These are phyloP conservation scores for Fraxinus platypoda DNA, from an alignment of 305 asterid genomes.

Conservation along the genomic window DNA sequence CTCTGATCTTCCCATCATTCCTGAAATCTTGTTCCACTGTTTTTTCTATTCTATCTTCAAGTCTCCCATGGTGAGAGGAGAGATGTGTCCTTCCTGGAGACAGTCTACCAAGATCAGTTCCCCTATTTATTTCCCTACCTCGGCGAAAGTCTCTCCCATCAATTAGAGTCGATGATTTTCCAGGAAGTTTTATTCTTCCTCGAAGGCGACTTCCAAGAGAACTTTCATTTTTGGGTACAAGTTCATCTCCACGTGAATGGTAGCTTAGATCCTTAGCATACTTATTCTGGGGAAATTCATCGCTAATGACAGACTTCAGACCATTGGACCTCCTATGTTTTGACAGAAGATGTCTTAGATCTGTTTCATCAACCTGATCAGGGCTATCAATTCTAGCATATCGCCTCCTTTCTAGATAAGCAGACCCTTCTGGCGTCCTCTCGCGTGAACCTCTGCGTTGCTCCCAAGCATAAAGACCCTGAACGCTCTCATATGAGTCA, in stretches of 20 bases:
- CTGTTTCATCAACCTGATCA: conserved; percentile 49
- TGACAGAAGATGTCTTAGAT: conserved; percentile 64
- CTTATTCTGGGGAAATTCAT: conserved; percentile 50
- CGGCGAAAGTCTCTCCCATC: conserved; percentile 5
- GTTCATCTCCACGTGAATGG: conserved; percentile 39
- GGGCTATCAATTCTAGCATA: conserved; percentile 38
- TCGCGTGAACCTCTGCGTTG: conserved; percentile 54
- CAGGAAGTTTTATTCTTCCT: conserved; percentile 70
- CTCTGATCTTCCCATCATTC: conserved; percentile 46
- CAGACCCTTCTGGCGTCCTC: conserved; percentile 40
- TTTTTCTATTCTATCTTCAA: conserved; percentile 56
- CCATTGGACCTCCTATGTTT: conserved; percentile 66
- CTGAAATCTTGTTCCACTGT: conserved; percentile 43
- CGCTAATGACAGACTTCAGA: conserved; percentile 65
- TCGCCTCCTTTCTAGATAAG: conserved; percentile 47
- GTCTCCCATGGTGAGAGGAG: conserved; percentile 46
- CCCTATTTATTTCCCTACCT: conserved; percentile 40
- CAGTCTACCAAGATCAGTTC: conserved; percentile 39
- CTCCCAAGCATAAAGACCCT: conserved; percentile 54
- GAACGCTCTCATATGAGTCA: conserved; percentile 42
- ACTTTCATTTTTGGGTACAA: conserved; percentile 38
- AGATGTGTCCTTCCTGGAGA: conserved; percentile 44
- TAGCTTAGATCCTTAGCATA: conserved; percentile 39
- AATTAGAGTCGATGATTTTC: conserved; percentile 44
- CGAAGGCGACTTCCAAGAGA: conserved; percentile 62